Base-by-base conservation (phyloP, 73 alveolate species). In the Durusdinium trenchii region DNA sequence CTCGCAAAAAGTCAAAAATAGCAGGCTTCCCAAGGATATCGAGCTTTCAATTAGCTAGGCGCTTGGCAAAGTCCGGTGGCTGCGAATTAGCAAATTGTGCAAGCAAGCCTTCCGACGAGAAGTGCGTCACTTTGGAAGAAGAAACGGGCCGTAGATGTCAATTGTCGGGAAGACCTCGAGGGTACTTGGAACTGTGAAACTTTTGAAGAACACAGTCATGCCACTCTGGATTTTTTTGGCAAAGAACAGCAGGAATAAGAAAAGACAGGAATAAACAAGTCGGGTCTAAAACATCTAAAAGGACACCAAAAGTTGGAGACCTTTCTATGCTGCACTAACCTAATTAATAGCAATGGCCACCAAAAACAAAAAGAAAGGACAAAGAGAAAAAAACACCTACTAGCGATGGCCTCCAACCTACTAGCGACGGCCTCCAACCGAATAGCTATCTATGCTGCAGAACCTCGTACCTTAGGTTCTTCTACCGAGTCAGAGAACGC, bases 51-150 rank as follows among this genome's bases (percentile, higher is more conserved):
- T 6, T 50, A n/a, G 91, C 91, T 46, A 78, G 91, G 30, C 91
- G 35, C 91, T 81, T 81, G 91, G 91, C 91, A n/a, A 45, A 35
- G 35, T 45, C 91, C 46, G 91, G 91, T 64, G 91, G 71, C 91
- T 48, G 71, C 50, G 10, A 75, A 75, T 81, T 81, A 18, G 69
- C n/a, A 40, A 43, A 4, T 48, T 81, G 67, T 81, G 48, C 91
- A 81, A n/a, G n/a, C n/a, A n/a, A n/a, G n/a, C n/a, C n/a, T 30
- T 50, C 30, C 71, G 23, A 48, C 42, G 48, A 48, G 45, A 6
- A 48, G 40, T n/a, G 50, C 71, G 5, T 81, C 91, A 81, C 67
- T 5, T 60, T 60, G 73, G 91, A 47, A 81, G 91, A 50, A 50
- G 48, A 32, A 81, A 81, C 6, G 91, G 91, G 50, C 91, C 91